phyloP scores from a whole-genome alignment of 148 eudicot species.

The Fagopyrum esculentum region DNA sequence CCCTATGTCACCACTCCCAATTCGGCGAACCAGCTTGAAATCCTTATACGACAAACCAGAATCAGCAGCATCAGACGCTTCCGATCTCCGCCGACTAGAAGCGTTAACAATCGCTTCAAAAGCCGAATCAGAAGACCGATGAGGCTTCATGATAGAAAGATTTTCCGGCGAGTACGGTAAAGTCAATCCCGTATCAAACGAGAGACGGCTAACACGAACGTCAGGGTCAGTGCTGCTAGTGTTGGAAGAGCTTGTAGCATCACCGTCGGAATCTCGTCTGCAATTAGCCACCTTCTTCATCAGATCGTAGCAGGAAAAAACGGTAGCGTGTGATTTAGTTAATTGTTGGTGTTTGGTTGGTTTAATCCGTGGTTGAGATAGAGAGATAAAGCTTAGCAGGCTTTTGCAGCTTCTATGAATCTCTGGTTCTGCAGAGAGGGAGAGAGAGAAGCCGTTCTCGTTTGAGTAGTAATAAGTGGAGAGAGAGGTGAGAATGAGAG shows the following conservation, averaged over 20 bases:
- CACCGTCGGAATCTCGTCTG: slow-evolving; percentile 7
- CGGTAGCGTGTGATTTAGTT: not conserved
- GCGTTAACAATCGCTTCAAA: slow-evolving; percentile 50
- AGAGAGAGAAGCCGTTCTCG: not conserved
- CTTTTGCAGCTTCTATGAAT: not conserved
- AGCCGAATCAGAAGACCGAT: slow-evolving; percentile 78
- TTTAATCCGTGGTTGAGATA: slow-evolving; percentile 18
- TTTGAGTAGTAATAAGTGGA: not conserved
- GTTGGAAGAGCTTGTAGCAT: slow-evolving; percentile 5
- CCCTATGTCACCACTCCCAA: slow-evolving; percentile 90
- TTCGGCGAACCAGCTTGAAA: slow-evolving; percentile 54
- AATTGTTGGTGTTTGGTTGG: not conserved
- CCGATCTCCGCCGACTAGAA: slow-evolving; percentile 7
- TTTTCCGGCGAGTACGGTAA: slow-evolving; percentile 34
- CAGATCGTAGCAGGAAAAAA: not conserved
- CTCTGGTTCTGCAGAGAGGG: not conserved
- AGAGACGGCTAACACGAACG: slow-evolving; percentile 38
- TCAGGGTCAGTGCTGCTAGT: slow-evolving; percentile 8
- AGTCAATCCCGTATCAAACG: slow-evolving; percentile 26
- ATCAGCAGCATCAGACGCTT: not conserved
- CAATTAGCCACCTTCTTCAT: not conserved
- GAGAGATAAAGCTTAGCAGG: not conserved
- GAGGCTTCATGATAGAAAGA: slow-evolving; percentile 44
- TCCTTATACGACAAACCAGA: slow-evolving; percentile 52
- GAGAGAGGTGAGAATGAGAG: not conserved